Percentiles rank a stretch among this genome's conserved stretches.
These are phyloP conservation scores for Neurospora sp. DNA, from an alignment of 495 filamentous ascomycete species.

Conservation along the genomic window DNA sequence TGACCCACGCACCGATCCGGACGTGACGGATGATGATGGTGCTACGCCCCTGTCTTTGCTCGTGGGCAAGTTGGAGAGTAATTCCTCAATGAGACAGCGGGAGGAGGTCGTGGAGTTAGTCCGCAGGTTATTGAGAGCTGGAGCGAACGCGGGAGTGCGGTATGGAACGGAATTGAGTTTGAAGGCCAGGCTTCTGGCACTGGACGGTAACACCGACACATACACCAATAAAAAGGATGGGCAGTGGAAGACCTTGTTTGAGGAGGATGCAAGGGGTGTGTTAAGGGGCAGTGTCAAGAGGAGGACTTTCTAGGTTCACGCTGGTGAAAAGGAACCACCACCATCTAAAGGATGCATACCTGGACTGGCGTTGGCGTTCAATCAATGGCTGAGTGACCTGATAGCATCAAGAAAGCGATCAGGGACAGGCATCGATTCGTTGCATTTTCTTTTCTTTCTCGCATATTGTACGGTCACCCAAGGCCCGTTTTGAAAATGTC, in stretches of 20 bases:
- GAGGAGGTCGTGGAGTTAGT: slow-evolving; percentile 1
- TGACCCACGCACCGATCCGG: slow-evolving; percentile 2
- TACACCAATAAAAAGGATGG: too few species aligned
- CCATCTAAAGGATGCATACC: too few species aligned
- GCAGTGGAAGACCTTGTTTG: not conserved
- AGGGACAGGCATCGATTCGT: too few species aligned
- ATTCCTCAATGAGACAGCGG: not conserved
- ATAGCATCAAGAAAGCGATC: too few species aligned
- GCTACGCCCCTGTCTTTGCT: slow-evolving; percentile 4
- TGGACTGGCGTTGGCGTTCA: too few species aligned
- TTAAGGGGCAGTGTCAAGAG: not conserved
- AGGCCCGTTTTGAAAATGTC: not conserved
- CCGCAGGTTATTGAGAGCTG: not conserved
- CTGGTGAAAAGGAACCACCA: too few species aligned
- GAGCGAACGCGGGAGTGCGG: slow-evolving; percentile 3
- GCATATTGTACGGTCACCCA: not conserved
- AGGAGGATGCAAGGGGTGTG: not conserved
- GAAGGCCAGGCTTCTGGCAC: not conserved
- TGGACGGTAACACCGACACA: too few species aligned
- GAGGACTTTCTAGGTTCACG: not conserved
- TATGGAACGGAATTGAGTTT: not conserved
- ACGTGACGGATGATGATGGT: not conserved
- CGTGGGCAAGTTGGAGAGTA: not conserved
- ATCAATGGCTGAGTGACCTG: too few species aligned
- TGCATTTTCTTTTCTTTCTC: not conserved